Base-by-base conservation (phyloP, 2,329 filamentous ascomycete genomes). In the Cordyceps cicadae region DNA sequence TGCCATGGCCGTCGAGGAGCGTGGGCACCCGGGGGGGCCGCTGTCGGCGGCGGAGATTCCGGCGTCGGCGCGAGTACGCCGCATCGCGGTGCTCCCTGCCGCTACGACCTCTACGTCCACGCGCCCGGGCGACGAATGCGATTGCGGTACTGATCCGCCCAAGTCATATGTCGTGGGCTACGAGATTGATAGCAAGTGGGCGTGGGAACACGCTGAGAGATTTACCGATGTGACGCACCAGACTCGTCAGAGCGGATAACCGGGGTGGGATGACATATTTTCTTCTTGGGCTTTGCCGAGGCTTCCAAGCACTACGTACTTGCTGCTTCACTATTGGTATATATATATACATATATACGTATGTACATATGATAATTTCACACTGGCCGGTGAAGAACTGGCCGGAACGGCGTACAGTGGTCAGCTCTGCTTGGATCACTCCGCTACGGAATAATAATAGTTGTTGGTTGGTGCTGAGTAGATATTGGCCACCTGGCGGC, bases 81-180 rank as follows among this genome's bases (percentile, higher is more conserved):
- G 54, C 32, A 51, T 62, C 15, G 48, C 48, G 1, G 53, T 62
- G 37, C 24, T 52, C 15, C 45, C 39, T 4, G 26, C 29, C 29
- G 3, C 29, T 29, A 29, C 29, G 1, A 29, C 29, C 7, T 29
- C 29, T 5, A 29, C 43, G 14, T 2, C 11, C 9, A 11, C 9
- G 34, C n/a, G 26, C 11, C n/a, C 39, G 5, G 48, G 39, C 21
- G 43, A 55, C 11, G 17, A 46, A 3, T 29, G 46, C 21, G 43
- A 55, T 8, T 12, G 43, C 7, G 34, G 34, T 11, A 24, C 24
- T 17, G 34, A 45, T 17, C 21, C 48, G 26, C n/a, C 21, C 34
- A 52, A 52, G n/a, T 32, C 46, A 6, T 62, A 52, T 17, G 37
- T 58, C 39, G 45, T 62, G n/a, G 54, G 60, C n/a, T 62, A 57